Conservation (phyloP, 2,329 filamentous ascomycete genomes). For the Magnaporthales sp. region DNA sequence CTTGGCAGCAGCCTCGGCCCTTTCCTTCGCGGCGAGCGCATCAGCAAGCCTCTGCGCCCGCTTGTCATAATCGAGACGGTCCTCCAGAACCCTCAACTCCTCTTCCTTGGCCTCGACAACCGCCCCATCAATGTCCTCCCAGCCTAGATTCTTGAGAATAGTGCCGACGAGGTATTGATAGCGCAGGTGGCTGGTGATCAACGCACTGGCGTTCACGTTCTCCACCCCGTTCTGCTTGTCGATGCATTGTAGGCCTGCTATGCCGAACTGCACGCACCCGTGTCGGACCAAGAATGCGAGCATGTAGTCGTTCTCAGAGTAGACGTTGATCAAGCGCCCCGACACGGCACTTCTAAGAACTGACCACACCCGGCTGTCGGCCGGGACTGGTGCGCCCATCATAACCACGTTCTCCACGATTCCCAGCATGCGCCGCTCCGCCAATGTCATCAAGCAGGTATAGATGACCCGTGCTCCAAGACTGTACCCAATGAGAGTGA, state of each 20-base stretch:
- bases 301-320: constrained; percentile 78
- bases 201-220: constrained; percentile 57
- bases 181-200: constrained; percentile 59
- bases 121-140: constrained; percentile 53
- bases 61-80: constrained; percentile 15
- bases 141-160: constrained; percentile 58
- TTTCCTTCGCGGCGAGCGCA: not conserved
- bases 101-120: constrained; percentile 23
- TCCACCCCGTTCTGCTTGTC: constrained; percentile 57
- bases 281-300: constrained; percentile 82
- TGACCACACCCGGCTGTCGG: constrained; percentile 65
- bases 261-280: constrained; percentile 70
- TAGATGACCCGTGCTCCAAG: constrained; percentile 79
- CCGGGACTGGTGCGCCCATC: constrained; percentile 74
- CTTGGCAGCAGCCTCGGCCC: not conserved
- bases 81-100: constrained; percentile 19
- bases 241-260: constrained; percentile 75
- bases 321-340: constrained; percentile 84
- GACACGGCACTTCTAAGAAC: constrained; percentile 69
- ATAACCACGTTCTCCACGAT: constrained; percentile 78
- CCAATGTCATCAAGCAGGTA: constrained; percentile 69
- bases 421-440: constrained; percentile 75
- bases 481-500: constrained; percentile 76
- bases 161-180: constrained; percentile 60
- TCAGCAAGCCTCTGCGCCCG: not conserved